Evolutionary conservation across 768 basidiomycete species (phyloP).

Genomic region (Suillus placidus): DNA sequence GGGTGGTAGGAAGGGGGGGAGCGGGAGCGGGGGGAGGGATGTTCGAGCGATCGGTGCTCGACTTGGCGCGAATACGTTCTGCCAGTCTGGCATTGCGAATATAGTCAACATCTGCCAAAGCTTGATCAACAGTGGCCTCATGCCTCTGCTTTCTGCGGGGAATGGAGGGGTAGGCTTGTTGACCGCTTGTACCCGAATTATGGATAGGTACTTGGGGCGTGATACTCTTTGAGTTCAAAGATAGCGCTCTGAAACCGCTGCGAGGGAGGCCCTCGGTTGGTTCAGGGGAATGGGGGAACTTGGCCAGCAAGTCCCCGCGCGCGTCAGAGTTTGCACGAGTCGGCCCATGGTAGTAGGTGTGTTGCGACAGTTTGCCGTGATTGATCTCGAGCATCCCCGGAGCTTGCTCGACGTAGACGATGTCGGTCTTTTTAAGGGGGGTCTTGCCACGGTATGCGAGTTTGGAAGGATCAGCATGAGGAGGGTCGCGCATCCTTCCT

Average conservation of each 20-base stretch:
- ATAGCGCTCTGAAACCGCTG: slow-evolving; percentile 4
- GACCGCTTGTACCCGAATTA: background rate
- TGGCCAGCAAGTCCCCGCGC: slow-evolving; percentile 9
- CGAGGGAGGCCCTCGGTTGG: slow-evolving; percentile 14
- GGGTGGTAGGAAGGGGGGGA: background rate
- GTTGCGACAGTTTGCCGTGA: background rate
- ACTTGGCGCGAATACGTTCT: slow-evolving; percentile 10
- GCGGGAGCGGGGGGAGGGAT: background rate
- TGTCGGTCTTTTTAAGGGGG: slow-evolving; percentile 15
- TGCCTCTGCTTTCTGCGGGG: slow-evolving; percentile 4
- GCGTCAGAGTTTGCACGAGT: slow-evolving; percentile 1
- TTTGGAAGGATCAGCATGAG: background rate
- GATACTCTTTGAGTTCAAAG: slow-evolving; percentile 7
- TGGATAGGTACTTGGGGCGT: background rate
- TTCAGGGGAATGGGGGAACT: slow-evolving; percentile 13
- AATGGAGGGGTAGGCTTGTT: slow-evolving; percentile 8
- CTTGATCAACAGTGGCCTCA: slow-evolving; percentile 3
- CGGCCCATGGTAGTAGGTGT: background rate
- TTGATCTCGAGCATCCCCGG: slow-evolving; percentile 7
- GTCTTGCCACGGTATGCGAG: slow-evolving; percentile 15
- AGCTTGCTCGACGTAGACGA: slow-evolving; percentile 13
- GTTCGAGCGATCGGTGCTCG: background rate
- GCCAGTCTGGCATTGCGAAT: slow-evolving; percentile 9
- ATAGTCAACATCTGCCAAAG: background rate
- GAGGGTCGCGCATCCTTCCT: slow-evolving; percentile 3